phyloP scores from a whole-genome alignment of 2,329 filamentous ascomycete genomes.

The Trichoderma simmonsii region DNA sequence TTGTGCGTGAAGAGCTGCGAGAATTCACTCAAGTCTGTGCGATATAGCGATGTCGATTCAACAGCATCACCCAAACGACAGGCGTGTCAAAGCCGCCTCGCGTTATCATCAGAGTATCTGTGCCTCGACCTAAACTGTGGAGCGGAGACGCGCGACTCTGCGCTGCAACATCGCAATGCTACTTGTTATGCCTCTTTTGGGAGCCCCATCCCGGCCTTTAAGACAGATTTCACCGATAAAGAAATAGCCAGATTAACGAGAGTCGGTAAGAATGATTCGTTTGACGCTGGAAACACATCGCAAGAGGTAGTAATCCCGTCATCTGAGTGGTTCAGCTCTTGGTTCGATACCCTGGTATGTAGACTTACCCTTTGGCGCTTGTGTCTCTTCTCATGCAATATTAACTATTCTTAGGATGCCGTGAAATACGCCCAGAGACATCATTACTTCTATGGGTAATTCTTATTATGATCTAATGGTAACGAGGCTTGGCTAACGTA shows the following conservation, averaged over 20 bases:
- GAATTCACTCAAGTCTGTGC: background rate
- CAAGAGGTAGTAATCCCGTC: slow-evolving; percentile 36
- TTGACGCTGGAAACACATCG: slow-evolving; percentile 18
- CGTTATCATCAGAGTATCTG: slow-evolving; percentile 14
- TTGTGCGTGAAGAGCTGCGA: background rate
- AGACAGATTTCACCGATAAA: slow-evolving; percentile 32
- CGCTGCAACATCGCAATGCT: slow-evolving; percentile 2
- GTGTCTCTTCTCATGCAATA: background rate
- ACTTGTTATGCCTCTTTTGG: slow-evolving; percentile 9
- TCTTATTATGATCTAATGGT: fast-evolving
- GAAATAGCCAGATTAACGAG: slow-evolving; percentile 32
- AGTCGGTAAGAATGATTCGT: slow-evolving; percentile 29
- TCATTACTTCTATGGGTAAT: slow-evolving; percentile 39
- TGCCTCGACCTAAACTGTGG: slow-evolving; percentile 12
- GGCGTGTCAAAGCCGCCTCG: slow-evolving; percentile 4
- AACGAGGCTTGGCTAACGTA: background rate
- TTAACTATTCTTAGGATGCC: slow-evolving; percentile 31
- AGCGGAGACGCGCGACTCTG: background rate
- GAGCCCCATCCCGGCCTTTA: background rate
- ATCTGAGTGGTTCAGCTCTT: slow-evolving; percentile 31
- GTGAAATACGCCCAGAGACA: slow-evolving; percentile 33
- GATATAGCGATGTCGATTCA: background rate
- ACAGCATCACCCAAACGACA: background rate
- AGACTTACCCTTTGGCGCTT: background rate
- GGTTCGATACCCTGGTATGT: slow-evolving; percentile 40